These are phyloP conservation scores for Annulohypoxylon moriforme DNA, from an alignment of 495 filamentous ascomycete species.

Conservation along the genomic window DNA sequence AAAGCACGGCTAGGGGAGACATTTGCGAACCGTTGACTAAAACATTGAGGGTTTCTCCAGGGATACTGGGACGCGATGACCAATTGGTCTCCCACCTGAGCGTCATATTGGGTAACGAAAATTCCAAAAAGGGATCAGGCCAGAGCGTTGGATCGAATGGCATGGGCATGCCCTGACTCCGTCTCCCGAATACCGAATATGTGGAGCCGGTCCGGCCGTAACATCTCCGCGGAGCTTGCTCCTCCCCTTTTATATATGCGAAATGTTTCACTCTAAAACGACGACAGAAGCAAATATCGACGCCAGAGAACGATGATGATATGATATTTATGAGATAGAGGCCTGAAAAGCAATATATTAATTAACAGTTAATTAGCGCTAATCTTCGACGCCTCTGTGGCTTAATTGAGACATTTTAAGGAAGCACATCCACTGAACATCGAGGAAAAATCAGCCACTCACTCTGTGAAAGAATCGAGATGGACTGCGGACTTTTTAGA, in stretches of 20 bases:
- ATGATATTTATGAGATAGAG: too few relatives aligned
- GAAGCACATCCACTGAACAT: too few relatives aligned
- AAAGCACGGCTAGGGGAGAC: constrained; percentile 16
- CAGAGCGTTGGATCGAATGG: constrained; percentile 22
- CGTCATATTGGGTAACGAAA: constrained; percentile 44
- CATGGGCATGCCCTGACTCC: constrained; percentile 20
- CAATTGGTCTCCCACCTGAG: constrained; percentile 31
- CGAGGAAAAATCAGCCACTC: too few relatives aligned
- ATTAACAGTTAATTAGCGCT: too few relatives aligned
- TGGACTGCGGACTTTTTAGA: too few relatives aligned
- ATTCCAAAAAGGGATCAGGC: constrained; percentile 35
- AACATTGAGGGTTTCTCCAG: constrained; percentile 20
- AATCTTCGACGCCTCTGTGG: too few relatives aligned
- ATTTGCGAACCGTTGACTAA: constrained; percentile 31
- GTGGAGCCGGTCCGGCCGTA: constrained; percentile 25
- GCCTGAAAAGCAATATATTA: too few relatives aligned
- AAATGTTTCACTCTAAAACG: not conserved
- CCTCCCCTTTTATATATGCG: constrained; percentile 22
- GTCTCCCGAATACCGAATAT: constrained; percentile 40
- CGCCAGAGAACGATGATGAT: too few relatives aligned
- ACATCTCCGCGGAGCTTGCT: constrained; percentile 39
- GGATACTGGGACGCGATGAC: constrained; percentile 31
- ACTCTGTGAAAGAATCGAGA: too few relatives aligned
- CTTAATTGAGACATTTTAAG: too few relatives aligned
- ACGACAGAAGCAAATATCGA: not conserved